Conservation (phyloP, 2,329 filamentous ascomycete genomes). For the Coniochaeta ligniaria region DNA sequence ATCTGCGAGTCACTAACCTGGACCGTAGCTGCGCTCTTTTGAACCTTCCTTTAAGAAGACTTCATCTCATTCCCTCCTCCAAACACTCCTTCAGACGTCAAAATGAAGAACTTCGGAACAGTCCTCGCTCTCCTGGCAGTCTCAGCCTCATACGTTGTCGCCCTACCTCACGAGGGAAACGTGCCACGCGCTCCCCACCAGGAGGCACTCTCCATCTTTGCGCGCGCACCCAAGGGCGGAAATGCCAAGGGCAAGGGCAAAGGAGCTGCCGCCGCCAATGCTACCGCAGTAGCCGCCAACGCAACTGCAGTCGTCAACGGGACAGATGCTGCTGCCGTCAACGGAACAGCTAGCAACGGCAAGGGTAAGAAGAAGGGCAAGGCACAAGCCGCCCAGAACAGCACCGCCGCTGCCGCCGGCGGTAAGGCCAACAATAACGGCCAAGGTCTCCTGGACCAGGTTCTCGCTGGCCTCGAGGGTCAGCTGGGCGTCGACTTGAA, state of each 20-base stretch:
- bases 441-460: not conserved
- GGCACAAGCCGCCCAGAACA: not conserved
- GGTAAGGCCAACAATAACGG: not conserved
- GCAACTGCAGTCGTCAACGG: not conserved
- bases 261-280: not conserved
- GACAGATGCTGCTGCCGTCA: not conserved
- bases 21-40: constrained; percentile 1
- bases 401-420: not conserved
- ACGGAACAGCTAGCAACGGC: constrained; percentile 1
- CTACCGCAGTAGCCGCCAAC: not conserved
- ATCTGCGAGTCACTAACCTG: not conserved
- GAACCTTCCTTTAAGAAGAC: not conserved
- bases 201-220: not conserved
- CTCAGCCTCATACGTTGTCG: constrained; percentile 6
- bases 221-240: not conserved
- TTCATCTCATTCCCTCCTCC: not conserved
- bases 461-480: not conserved
- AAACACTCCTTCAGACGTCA: not conserved
- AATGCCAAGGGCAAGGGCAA: not conserved
- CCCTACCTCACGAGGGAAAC: constrained; percentile 3
- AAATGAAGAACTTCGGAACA: constrained; percentile 9
- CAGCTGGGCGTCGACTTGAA: not conserved
- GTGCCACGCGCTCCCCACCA: not conserved
- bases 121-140: constrained; percentile 6
- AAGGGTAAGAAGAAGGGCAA: constrained; percentile 1